These are phyloP conservation scores for Pharnaceum exiguum DNA, from an alignment of 148 eudicot species.

Conservation along the genomic window DNA sequence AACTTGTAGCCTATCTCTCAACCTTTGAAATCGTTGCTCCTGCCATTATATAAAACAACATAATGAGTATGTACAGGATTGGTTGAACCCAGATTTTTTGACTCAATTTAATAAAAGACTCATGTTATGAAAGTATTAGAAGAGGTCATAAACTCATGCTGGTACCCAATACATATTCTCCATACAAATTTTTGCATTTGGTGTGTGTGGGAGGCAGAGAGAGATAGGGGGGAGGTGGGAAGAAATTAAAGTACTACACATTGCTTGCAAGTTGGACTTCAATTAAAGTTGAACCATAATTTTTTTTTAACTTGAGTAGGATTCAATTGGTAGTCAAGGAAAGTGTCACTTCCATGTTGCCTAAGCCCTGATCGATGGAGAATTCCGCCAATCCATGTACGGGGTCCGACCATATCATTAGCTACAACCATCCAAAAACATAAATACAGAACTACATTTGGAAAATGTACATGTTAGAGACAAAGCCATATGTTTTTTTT, in stretches of 20 bases:
- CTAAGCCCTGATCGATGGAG: conserved; percentile 59
- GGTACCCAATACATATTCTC: too few species aligned
- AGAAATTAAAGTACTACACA: too few species aligned
- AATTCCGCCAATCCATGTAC: conserved; percentile 88
- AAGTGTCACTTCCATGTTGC: conserved; percentile 48
- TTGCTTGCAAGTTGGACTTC: too few species aligned
- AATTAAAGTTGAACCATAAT: background rate
- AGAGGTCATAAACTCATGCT: too few species aligned
- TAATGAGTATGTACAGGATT: background rate
- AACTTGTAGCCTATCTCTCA: conserved; percentile 48
- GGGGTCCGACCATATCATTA: conserved; percentile 94
- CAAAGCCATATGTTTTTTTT: background rate
- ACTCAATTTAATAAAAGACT: too few species aligned
- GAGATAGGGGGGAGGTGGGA: too few species aligned
- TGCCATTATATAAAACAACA: conserved; percentile 15
- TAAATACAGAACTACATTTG: conserved; percentile 19
- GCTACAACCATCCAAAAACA: conserved; percentile 41
- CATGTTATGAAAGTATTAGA: too few species aligned
- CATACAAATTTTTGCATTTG: too few species aligned
- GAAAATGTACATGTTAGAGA: conserved; percentile 1
- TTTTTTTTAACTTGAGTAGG: conserved; percentile 67
- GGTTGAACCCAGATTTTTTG: too few species aligned
- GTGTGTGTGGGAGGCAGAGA: too few species aligned
- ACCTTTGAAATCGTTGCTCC: conserved; percentile 65
- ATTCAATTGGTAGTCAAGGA: conserved; percentile 36